These are phyloP conservation scores for Russula vinacea DNA, from an alignment of 768 basidiomycete species.

Conservation along the genomic window DNA sequence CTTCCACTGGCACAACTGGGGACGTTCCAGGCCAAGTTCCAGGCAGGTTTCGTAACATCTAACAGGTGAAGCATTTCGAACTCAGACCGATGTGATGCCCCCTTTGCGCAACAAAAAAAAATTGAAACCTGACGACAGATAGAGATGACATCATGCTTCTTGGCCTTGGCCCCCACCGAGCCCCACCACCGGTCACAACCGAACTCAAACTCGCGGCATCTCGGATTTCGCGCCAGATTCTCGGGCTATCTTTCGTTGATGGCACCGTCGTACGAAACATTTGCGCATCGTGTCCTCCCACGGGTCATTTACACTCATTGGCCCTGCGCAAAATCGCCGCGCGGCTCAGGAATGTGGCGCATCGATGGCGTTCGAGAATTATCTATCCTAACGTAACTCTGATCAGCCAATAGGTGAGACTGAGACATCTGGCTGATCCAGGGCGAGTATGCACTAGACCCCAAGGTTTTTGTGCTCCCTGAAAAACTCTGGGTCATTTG, in stretches of 20 bases:
- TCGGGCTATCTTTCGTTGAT: constrained; percentile 8
- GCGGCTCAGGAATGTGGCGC: constrained; percentile 13
- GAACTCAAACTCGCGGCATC: background rate
- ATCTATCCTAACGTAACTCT: constrained; percentile 2
- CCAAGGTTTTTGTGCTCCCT: background rate
- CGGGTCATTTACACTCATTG: background rate
- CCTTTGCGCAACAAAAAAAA: background rate
- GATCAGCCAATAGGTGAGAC: background rate
- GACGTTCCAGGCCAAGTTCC: too few relatives aligned
- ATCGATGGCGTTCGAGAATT: constrained; percentile 13
- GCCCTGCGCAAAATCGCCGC: constrained; percentile 3
- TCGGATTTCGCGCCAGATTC: background rate
- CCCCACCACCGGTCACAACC: background rate
- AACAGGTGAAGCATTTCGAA: background rate
- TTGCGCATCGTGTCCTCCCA: constrained; percentile 12
- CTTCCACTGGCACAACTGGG: background rate
- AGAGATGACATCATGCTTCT: background rate
- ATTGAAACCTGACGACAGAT: background rate
- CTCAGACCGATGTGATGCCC: background rate
- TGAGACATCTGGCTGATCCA: background rate
- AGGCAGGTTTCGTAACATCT: background rate
- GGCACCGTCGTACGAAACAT: constrained; percentile 6
- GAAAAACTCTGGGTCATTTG: background rate
- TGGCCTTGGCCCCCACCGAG: background rate
- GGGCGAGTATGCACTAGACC: background rate